These are phyloP conservation scores for Hyphopichia wangnamkhiaoensis DNA, from an alignment of 1,139 yeast species.

Conservation along the genomic window DNA sequence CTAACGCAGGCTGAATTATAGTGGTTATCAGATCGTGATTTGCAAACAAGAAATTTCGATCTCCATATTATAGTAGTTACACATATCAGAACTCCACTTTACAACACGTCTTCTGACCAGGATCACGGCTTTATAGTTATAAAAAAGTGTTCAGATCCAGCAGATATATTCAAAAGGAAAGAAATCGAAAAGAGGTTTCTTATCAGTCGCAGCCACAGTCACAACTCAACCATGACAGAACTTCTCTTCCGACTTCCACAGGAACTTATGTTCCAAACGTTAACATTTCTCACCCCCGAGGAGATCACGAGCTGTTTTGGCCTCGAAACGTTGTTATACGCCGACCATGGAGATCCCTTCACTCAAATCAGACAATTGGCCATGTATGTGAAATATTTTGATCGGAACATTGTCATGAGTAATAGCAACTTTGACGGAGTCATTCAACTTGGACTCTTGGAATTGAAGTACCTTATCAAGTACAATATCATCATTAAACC, in stretches of 20 bases:
- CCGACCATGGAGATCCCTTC: conserved; percentile 8
- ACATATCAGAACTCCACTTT: too few species aligned
- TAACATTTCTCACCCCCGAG: conserved; percentile 15
- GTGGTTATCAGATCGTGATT: too few species aligned
- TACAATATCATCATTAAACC: conserved; percentile 22
- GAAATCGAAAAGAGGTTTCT: too few species aligned
- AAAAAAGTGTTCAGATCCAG: too few species aligned
- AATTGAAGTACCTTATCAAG: conserved; percentile 16
- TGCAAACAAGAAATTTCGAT: too few species aligned
- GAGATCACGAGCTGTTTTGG: conserved; percentile 19
- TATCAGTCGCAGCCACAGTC: neutral
- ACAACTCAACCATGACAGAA: neutral
- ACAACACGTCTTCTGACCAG: too few species aligned
- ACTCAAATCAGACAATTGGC: conserved; percentile 18
- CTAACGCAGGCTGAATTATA: too few species aligned
- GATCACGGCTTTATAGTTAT: too few species aligned
- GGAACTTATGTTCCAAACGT: conserved; percentile 14
- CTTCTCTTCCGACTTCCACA: conserved; percentile 1
- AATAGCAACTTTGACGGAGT: conserved; percentile 10
- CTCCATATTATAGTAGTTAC: too few species aligned
- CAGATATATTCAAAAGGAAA: too few species aligned
- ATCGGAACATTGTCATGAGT: conserved; percentile 13
- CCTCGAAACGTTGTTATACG: conserved; percentile 10
- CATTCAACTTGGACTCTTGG: conserved; percentile 7
- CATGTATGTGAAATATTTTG: conserved; percentile 15